Evolutionary conservation across 352 stramenopile species (phyloP).

Genomic region (Peronospora farinosa): DNA sequence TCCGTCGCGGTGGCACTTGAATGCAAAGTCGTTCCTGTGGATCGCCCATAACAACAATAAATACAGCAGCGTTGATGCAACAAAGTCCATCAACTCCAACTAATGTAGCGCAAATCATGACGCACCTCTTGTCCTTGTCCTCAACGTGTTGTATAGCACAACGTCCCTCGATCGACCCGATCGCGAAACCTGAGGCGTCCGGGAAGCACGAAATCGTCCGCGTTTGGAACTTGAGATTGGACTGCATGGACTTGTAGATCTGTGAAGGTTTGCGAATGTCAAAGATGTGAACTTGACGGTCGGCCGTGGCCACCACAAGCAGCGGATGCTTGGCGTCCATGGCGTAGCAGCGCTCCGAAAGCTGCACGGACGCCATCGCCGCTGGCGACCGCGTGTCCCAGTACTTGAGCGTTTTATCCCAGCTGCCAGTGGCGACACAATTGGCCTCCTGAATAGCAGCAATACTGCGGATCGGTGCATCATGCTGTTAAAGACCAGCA

Average conservation of each 20-base stretch:
- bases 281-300: conserved; percentile 86
- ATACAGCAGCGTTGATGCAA: conserved; percentile 7
- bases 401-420: conserved; percentile 93
- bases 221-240: conserved; percentile 85
- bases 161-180: conserved; percentile 89
- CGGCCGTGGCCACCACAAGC: conserved; percentile 90
- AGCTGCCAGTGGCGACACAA: conserved; percentile 87
- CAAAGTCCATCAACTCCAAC: not conserved
- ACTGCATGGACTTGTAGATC: conserved; percentile 78
- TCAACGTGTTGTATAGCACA: conserved; percentile 88
- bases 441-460: conserved; percentile 71
- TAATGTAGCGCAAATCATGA: not conserved
- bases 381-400: conserved; percentile 91
- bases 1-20: conserved; percentile 75
- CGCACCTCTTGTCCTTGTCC: conserved; percentile 25
- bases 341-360: conserved; percentile 91
- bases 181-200: conserved; percentile 82
- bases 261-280: conserved; percentile 79
- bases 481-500: conserved; percentile 63
- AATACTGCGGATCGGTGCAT: conserved; percentile 88
- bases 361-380: conserved; percentile 81
- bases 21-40: conserved; percentile 61
- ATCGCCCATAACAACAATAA: not conserved
- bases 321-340: conserved; percentile 87
- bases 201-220: conserved; percentile 86